Evolutionary conservation across 2,329 filamentous ascomycete genomes (phyloP).

Genomic region (Akanthomyces lecanii): DNA sequence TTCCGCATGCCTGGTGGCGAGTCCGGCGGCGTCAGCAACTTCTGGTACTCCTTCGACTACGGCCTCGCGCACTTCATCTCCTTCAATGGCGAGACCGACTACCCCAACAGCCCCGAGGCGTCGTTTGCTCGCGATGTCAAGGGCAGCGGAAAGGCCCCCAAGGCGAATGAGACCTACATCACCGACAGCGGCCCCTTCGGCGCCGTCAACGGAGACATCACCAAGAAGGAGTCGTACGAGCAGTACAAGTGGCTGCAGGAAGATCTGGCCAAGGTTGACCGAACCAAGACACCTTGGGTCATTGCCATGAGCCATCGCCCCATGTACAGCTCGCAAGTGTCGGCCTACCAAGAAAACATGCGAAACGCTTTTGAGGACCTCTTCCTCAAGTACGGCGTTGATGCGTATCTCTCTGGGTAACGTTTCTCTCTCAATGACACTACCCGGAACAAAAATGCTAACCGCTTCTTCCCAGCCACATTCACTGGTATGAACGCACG

Average conservation of each 20-base stretch:
- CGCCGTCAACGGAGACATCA: conserved; percentile 34
- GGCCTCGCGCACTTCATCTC: conserved; percentile 48
- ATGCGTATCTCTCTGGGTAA: conserved; percentile 38
- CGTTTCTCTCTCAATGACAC: too few species aligned
- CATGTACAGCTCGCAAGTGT: conserved; percentile 43
- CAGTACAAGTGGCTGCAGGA: conserved; percentile 44
- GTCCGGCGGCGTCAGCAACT: conserved; percentile 45
- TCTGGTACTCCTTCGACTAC: conserved; percentile 54
- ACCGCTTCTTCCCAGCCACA: conserved; percentile 17
- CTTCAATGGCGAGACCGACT: conserved; percentile 47
- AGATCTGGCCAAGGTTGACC: conserved; percentile 42
- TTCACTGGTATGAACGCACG: conserved; percentile 25
- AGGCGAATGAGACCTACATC: conserved; percentile 38
- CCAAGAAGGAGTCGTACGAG: conserved; percentile 39
- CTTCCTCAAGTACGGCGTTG: conserved; percentile 41
- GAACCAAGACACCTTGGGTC: conserved; percentile 46
- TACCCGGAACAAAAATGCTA: not conserved
- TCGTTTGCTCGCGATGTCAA: conserved; percentile 40
- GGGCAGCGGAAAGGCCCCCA: conserved; percentile 38
- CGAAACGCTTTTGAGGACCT: conserved; percentile 43
- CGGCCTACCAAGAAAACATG: conserved; percentile 40
- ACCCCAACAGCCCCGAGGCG: conserved; percentile 42
- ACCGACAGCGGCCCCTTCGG: conserved; percentile 49
- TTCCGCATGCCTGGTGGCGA: conserved; percentile 49
- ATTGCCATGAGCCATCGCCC: conserved; percentile 46